Base-by-base conservation (phyloP, 805 yeast genomes). In the Yarrowia bubula region DNA sequence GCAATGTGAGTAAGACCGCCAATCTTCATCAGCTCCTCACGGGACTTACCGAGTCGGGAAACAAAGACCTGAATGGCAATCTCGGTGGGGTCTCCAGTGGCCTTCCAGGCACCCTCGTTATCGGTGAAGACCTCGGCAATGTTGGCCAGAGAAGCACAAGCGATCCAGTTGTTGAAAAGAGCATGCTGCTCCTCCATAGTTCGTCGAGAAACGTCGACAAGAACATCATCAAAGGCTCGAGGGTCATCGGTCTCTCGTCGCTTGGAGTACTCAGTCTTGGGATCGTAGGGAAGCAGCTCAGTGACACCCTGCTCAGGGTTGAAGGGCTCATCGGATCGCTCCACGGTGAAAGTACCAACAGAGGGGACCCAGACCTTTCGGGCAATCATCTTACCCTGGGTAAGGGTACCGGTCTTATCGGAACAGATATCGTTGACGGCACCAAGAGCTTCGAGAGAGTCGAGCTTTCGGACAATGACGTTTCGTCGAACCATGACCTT, bases 11-110 rank as follows among this genome's bases (percentile, higher is more conserved):
- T 73, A 79, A 15, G 70, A 15, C 15, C 73, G 70, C 17, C 51
- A 58, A 7, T 73, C 75, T 37, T 77, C 81, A 35, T 80, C 79
- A 11, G 81, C 77, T 68, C 81, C 72, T 9, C 69, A 69, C 33
- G 67, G 37, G 28, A 70, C 67, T 39, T 66, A 63, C 80, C 81
- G 67, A 87, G 76, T 70, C 92, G 82, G 11, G 85, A 76, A 22
- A 86, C 82, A 72, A 88, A 89, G 0, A 90, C 93, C 71, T 89
- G 93, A 67, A 90, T 87, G 3, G 96, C 96, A 71, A 88, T 86
- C 76, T 90, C 96, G 2, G 96, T 90, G 46, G 96, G 93, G 73
- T 90, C 96, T 67, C 96, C 96, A 72, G 86, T 87, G 9, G 91
- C 92, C 70, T 83, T 84, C 96, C 96, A 90, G 9, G 74, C 75